Base-by-base conservation (phyloP, 805 yeast genomes). In the Hanseniaspora jakobsenii region DNA sequence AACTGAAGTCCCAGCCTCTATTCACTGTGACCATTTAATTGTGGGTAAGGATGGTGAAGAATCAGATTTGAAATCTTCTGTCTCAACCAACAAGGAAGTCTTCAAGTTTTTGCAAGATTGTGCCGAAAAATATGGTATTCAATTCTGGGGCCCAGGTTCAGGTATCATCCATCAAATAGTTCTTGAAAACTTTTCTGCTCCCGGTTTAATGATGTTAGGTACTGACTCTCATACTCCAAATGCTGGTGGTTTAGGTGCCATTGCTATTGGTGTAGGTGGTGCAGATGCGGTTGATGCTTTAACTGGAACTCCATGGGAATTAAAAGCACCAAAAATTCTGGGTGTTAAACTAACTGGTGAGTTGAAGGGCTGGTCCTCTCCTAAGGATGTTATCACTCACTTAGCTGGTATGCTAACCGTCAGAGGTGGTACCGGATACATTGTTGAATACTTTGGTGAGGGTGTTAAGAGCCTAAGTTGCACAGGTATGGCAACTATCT, bases 211-310 rank as follows among this genome's bases (percentile, higher is more conserved):
- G 83, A 82, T 91, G 86, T 73, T 91, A 49, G 98, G 98, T 54
- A 91, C 98, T 32, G 98, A 91, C 65, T 87, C 97, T 1, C 98
- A 91, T 64, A 91, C 98, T 38, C 98, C 98, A 38, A 91, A 91
- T 58, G 98, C 98, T 24, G 98, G 98, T 69, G 98, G 98, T 53
- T 69, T 91, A 51, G 98, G 98, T 62, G 95, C 94, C 53, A 79
- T 89, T 53, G 97, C 98, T 56, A 91, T 91, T 61, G 98, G 98
- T 67, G 98, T 91, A 32, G 98, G 98, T 67, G 98, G 98, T 71
- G 98, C 98, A 46, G 98, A 91, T 66, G 98, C 98, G 32, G 98
- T 91, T 46, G 98, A 91, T 65, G 98, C 91, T 41, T 69, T 91
- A 59, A 86, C 97, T 35, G 95, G 91, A 52, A 80, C 91, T 24